Conservation (phyloP, 495 filamentous ascomycete genomes). For the Aspergillus cavernicola region DNA sequence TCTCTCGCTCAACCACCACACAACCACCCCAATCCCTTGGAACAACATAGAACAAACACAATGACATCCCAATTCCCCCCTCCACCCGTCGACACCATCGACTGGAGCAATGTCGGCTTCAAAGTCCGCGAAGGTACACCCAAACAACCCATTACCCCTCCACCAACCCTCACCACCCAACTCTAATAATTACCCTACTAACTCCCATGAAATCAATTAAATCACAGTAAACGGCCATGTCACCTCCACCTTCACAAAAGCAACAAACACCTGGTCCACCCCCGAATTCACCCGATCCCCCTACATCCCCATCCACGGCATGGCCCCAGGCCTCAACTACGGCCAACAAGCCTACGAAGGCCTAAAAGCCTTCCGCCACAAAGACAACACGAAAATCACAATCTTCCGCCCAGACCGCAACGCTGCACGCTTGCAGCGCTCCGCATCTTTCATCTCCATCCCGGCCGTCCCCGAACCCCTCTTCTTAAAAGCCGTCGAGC, state of each 20-base stretch:
- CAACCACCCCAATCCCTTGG: not conserved
- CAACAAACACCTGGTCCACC: conserved; percentile 59
- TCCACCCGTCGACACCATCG: conserved; percentile 60
- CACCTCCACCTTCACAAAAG: conserved; percentile 34
- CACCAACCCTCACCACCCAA: not conserved
- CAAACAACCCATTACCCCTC: not conserved
- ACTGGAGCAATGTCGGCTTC: conserved; percentile 92
- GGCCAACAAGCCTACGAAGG: conserved; percentile 93
- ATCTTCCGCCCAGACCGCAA: conserved; percentile 82
- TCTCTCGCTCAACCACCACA: not conserved
- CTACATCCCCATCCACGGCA: conserved; percentile 78
- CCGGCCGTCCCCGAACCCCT: conserved; percentile 68
- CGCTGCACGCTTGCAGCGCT: conserved; percentile 74
- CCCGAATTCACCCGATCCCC: conserved; percentile 73
- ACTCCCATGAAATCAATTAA: too few species aligned
- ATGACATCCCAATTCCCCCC: conserved; percentile 62
- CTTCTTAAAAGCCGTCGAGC: conserved; percentile 68
- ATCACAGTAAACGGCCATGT: conserved; percentile 34
- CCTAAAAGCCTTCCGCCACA: conserved; percentile 81
- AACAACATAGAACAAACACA: not conserved
- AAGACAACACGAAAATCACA: conserved; percentile 55
- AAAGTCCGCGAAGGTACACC: conserved; percentile 74
- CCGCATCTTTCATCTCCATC: conserved; percentile 72
- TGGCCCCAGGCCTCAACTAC: conserved; percentile 89
- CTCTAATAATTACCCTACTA: not conserved